Percentiles rank a stretch among this genome's conserved stretches.
phyloP scores from a whole-genome alignment of 2,329 filamentous ascomycete species.

The Tolypocladium paradoxum region DNA sequence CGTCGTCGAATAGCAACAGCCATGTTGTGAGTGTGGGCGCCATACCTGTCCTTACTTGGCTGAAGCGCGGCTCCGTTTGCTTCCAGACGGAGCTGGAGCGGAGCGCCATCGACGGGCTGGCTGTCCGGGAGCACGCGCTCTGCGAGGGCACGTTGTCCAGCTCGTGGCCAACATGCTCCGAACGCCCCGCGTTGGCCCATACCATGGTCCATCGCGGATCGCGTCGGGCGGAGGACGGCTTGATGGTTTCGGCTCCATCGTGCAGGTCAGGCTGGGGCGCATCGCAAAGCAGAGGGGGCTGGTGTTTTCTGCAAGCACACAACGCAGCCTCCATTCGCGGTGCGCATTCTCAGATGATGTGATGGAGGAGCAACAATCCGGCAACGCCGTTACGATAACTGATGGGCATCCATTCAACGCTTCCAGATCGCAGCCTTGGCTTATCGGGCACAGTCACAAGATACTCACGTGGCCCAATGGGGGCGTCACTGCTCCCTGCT shows the following conservation, averaged over 20 bases:
- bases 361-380: not conserved
- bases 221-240: not conserved
- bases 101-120: not conserved
- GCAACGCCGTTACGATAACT: not conserved
- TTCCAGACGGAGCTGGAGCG: not conserved
- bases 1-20: conserved; percentile 5
- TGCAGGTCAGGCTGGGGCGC: not conserved
- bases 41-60: conserved; percentile 1
- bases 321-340: not conserved
- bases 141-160: conserved; percentile 12
- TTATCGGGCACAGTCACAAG: conserved; percentile 1
- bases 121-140: not conserved
- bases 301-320: not conserved
- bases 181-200: conserved; percentile 2
- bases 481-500: not conserved
- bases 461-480: not conserved
- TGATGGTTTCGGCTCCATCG: not conserved
- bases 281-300: not conserved
- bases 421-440: not conserved
- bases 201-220: not conserved
- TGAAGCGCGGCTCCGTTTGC: not conserved
- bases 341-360: not conserved
- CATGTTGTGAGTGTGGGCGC: conserved; percentile 6
- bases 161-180: conserved; percentile 14
- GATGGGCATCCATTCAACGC: not conserved